A percentile compares a stretch with the other conserved stretches of the same genome.
Evolutionary conservation across 2,329 filamentous ascomycete genomes (phyloP).

Genomic region (Cordyceps javanica): DNA sequence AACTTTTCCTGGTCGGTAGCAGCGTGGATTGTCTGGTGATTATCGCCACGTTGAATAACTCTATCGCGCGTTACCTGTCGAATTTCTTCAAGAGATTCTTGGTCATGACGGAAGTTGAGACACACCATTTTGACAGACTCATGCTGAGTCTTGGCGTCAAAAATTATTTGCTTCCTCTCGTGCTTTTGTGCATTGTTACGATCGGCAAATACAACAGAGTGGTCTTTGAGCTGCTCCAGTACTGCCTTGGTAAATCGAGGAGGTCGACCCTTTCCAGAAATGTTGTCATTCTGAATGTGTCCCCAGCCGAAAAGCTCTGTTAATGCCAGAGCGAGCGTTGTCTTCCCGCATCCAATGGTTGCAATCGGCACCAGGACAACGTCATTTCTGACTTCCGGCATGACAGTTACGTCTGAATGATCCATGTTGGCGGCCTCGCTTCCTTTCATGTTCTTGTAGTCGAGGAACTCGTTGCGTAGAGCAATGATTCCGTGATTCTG

Average conservation of each 20-base stretch:
- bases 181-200: conserved; percentile 88
- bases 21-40: conserved; percentile 95
- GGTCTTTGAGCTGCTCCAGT: conserved; percentile 54
- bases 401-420: conserved; percentile 38
- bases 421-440: conserved; percentile 80
- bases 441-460: conserved; percentile 76
- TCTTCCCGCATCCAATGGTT: conserved; percentile 95
- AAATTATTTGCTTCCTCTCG: conserved; percentile 82
- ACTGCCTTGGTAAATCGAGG: conserved; percentile 70
- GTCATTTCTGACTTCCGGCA: conserved; percentile 54
- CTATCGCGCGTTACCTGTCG: conserved; percentile 69
- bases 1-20: conserved; percentile 68
- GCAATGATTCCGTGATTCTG: conserved; percentile 93
- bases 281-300: conserved; percentile 95
- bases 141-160: conserved; percentile 62
- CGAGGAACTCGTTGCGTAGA: conserved; percentile 81
- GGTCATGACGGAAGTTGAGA: conserved; percentile 79
- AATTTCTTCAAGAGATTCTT: conserved; percentile 68
- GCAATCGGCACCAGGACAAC: conserved; percentile 85
- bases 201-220: conserved; percentile 78
- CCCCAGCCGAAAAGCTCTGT: conserved; percentile 83
- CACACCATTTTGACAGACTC: conserved; percentile 69
- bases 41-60: conserved; percentile 81
- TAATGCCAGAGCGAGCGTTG: conserved; percentile 78
- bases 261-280: conserved; percentile 71